Percentiles rank a stretch among this genome's conserved stretches.
Conservation (phyloP, 768 basidiomycete genomes). For the Boletus speciosus region DNA sequence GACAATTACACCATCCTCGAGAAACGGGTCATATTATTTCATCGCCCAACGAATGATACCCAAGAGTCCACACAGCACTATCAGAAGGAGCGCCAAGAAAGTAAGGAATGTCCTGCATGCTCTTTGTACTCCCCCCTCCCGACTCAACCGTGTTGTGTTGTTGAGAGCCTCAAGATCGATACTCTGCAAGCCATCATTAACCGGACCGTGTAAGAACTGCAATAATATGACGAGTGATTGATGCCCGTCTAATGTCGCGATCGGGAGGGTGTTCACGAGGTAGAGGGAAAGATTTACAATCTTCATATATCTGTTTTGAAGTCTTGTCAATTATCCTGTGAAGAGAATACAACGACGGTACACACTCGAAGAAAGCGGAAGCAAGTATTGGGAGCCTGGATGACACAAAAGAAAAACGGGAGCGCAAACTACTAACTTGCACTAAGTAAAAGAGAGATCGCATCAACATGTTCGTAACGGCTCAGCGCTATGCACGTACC, state of each 20-base stretch:
- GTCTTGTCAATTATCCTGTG: background rate
- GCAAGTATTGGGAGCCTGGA: constrained; percentile 22
- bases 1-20: background rate
- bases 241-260: constrained; percentile 68
- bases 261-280: constrained; percentile 77
- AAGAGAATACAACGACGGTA: constrained; percentile 4
- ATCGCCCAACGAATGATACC: constrained; percentile 15
- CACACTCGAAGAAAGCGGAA: constrained; percentile 54
- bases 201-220: constrained; percentile 18
- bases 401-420: constrained; percentile 29
- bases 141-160: background rate
- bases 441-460: constrained; percentile 37
- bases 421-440: constrained; percentile 44
- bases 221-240: constrained; percentile 45
- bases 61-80: constrained; percentile 22
- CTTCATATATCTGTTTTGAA: constrained; percentile 50
- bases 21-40: constrained; percentile 10
- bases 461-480: background rate
- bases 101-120: constrained; percentile 14
- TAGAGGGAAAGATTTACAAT: constrained; percentile 75
- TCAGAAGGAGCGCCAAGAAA: constrained; percentile 18
- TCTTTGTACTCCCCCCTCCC: constrained; percentile 15
- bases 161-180: constrained; percentile 23
- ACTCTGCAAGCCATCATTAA: background rate
- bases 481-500: constrained; percentile 37